Evolutionary conservation across 1,284 basidiomycete species (phyloP).

Genomic region (Ustilago crameri): DNA sequence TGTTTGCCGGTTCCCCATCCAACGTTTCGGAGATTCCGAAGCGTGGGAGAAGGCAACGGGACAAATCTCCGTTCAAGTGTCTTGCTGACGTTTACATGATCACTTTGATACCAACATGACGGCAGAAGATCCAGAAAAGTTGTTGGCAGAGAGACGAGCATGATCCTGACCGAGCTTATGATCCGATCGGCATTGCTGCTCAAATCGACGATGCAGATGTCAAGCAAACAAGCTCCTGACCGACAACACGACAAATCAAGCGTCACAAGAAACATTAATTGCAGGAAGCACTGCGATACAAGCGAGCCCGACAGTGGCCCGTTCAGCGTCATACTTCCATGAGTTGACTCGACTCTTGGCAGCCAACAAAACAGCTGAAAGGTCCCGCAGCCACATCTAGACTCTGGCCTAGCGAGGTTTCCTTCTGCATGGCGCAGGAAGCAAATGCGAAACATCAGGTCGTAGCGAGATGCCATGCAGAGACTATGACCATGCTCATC

Average conservation of each 20-base stretch:
- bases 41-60: neutral
- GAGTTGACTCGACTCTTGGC: too few relatives aligned
- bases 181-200: too few relatives aligned
- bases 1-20: neutral
- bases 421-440: neutral
- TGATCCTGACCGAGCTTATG: neutral
- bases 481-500: neutral
- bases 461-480: neutral
- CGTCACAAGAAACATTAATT: too few relatives aligned
- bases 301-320: slow-evolving; percentile 1
- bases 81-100: neutral
- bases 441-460: too few relatives aligned
- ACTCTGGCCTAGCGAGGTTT: slow-evolving; percentile 1
- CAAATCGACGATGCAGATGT: neutral
- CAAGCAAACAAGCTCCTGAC: neutral
- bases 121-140: too few relatives aligned
- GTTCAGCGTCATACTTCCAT: neutral
- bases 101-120: too few relatives aligned
- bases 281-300: neutral
- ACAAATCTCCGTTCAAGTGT: neutral
- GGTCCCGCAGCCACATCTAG: slow-evolving; percentile 13
- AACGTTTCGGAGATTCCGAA: neutral
- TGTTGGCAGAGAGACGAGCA: neutral
- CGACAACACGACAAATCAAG: too few relatives aligned
- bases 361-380: neutral